Percentiles rank a stretch among this genome's conserved stretches.
phyloP scores from a whole-genome alignment of 306 rosid genomes.

The Pachyrhizus erosus region DNA sequence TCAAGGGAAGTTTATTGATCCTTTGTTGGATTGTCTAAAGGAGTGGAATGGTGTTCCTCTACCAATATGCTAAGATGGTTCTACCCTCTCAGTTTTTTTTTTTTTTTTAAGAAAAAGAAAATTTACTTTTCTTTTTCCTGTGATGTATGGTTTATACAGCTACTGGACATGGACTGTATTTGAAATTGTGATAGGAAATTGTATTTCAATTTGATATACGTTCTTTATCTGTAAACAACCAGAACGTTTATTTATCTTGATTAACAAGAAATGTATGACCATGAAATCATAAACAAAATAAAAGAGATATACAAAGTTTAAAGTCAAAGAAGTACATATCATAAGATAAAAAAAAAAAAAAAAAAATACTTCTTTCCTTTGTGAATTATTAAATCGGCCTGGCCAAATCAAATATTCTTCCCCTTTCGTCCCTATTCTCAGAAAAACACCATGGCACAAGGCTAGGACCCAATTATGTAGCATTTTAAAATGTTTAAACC shows the following conservation, averaged over 20 bases:
- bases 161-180: slow-evolving; percentile 34
- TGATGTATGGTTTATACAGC: background rate
- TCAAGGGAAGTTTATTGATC: slow-evolving; percentile 75
- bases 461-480: background rate
- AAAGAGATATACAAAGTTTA: background rate
- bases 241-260: background rate
- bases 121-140: slow-evolving; percentile 7
- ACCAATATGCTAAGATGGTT: slow-evolving; percentile 60
- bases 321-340: background rate
- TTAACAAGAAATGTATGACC: background rate
- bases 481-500: background rate
- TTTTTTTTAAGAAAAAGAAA: background rate
- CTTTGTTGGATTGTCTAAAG: slow-evolving; percentile 74
- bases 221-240: background rate
- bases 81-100: background rate
- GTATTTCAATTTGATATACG: background rate
- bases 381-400: background rate
- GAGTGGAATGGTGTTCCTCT: slow-evolving; percentile 96
- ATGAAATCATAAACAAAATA: background rate
- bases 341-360: background rate
- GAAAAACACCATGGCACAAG: background rate
- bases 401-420: background rate
- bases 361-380: background rate
- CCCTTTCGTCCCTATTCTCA: background rate
- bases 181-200: slow-evolving; percentile 23